Evolutionary conservation across 1,284 basidiomycete genomes (phyloP), one percentile per base, ranked within the genome.

Genomic region (Ustilago bromivora): DNA sequence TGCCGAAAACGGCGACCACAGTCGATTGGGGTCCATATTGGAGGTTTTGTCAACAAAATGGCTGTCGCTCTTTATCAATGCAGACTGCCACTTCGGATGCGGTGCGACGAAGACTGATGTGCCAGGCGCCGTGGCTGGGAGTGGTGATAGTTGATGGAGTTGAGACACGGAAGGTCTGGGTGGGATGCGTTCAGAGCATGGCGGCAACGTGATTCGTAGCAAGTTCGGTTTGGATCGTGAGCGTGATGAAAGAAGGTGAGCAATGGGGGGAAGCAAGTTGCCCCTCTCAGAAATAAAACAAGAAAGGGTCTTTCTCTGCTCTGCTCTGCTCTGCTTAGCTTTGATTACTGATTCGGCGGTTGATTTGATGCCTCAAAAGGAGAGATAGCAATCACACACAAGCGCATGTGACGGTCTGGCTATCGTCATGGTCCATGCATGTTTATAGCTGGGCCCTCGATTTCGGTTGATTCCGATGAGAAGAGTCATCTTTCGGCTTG

Each of bases 21-120:
- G 61, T 4, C 71, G 65, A 38, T 57, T 73, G 2, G 71, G 66
- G 32, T 73, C 71, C 71, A 73, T 73, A 5, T 23, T n/a, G 61
- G 15, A 28, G 28, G 19, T 32, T 15, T 32, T 38, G 23, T 9
- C 17, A 10, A 13, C 28, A 15, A 38, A 38, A 23, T 17, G 32
- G 35, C 12, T 32, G 36, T 9, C 32, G 56, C 56, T 34, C 47
- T 19, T 34, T n/a, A 28, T 57, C 17, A 28, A 23, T 34, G 31
- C 49, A 12, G 49, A 31, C 28, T 51, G 7, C 23, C 13, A 10
- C 10, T n/a, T 41, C 31, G 36, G 40, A 28, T 31, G 12, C 19
- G 11, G 13, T n/a, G 15, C 52, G 43, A 35, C 17, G 41, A 28
- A 11, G 46, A 12, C 38, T 31, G 31, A 32, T 59, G 32, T 15